Evolutionary conservation across 805 yeast genomes (phyloP), one percentile per base, ranked within the genome.

Genomic region (Grigorovia transvaalensis): DNA sequence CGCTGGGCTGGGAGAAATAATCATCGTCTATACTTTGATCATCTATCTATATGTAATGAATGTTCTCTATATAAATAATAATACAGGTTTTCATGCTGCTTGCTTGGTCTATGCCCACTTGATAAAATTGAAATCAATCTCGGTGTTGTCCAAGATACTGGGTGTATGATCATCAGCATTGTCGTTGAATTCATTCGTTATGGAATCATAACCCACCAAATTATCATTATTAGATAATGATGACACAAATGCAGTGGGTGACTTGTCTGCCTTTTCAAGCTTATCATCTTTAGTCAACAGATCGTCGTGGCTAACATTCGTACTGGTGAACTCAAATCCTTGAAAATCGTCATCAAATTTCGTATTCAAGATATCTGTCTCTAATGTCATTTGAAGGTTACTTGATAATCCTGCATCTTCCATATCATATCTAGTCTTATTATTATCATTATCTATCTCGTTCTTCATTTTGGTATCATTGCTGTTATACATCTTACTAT

Each of bases 61-160:
- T 11, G 11, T 11, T 33, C 38, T 33, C 38, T 33, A 33, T 33
- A 33, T 33, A 33, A 33, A 11, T 33, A 33, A 33, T 33, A 33
- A 33, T 33, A 23, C 27, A 23, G 6, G 6, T 23, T 23, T 3
- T 23, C 6, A 23, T 23, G 27, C 27, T 23, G 27, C 27, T 23
- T 23, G 27, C 27, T 23, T 23, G 38, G 9, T 33, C 38, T 38
- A 38, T 2, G 42, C 15, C 65, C 66, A 63, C 40, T 59, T 56
- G 54, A 64, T 51, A 33, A 61, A 58, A 47, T 60, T 59, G 53
- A 64, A 57, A 43, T 62, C 64, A 19, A 53, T 53, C 44, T 60
- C 61, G 44, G 55, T 55, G 12, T 51, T 46, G 17, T 59, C 63
- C 35, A 59, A 46, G 9, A 62, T 51, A 47, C 59, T 60, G n/a